Evolutionary conservation across 2,329 filamentous ascomycete genomes (phyloP).

Genomic region (Fusarium sp.): DNA sequence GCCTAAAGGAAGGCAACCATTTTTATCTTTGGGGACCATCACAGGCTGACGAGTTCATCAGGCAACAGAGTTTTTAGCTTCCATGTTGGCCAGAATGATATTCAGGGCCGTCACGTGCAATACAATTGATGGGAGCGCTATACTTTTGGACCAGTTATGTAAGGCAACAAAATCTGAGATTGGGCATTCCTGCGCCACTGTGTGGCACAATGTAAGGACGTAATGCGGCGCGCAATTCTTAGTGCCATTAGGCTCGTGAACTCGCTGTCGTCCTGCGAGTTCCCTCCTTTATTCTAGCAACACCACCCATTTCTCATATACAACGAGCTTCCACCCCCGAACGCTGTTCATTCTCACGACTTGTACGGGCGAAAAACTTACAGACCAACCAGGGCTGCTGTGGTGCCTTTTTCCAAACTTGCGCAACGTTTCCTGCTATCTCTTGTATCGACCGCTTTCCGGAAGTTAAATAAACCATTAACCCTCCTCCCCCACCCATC

Average conservation of each 20-base stretch:
- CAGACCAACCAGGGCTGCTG: neutral
- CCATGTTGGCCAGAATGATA: slow-evolving; percentile 28
- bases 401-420: slow-evolving; percentile 1
- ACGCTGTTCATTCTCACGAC: slow-evolving; percentile 6
- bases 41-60: slow-evolving; percentile 38
- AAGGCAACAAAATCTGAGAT: neutral
- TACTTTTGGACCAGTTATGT: neutral
- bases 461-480: slow-evolving; percentile 22
- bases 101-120: slow-evolving; percentile 29
- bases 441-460: slow-evolving; percentile 36
- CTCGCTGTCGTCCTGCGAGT: slow-evolving; percentile 46
- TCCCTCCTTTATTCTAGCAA: slow-evolving; percentile 46
- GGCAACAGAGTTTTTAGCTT: slow-evolving; percentile 35
- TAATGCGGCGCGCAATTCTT: slow-evolving; percentile 41
- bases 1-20: slow-evolving; percentile 24
- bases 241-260: slow-evolving; percentile 47
- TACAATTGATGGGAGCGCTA: neutral
- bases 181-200: slow-evolving; percentile 32
- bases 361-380: neutral
- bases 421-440: slow-evolving; percentile 26
- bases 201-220: slow-evolving; percentile 38
- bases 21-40: slow-evolving; percentile 20
- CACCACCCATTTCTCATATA: slow-evolving; percentile 39
- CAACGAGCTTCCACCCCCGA: slow-evolving; percentile 14
- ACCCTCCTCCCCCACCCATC: slow-evolving; percentile 21